Evolutionary conservation across 2,329 filamentous ascomycete genomes (phyloP), one percentile per base, ranked within the genome.

Genomic region (Microdochium nivale): DNA sequence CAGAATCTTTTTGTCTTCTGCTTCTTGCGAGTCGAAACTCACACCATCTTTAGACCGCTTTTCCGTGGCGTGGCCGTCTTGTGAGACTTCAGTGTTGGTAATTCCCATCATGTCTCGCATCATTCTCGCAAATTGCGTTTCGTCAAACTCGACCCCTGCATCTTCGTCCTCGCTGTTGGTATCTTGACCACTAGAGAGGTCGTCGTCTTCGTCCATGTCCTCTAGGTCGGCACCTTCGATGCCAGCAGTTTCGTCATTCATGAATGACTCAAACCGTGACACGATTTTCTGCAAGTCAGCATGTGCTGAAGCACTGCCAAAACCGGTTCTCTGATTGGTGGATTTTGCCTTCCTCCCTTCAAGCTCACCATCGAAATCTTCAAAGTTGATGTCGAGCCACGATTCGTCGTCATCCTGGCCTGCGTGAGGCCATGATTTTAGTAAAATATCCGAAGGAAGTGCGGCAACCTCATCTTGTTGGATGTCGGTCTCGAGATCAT

Each of bases 51-150:
- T 54, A 33, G 49, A 24, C 8, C 32, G 23, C 47, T 24, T 35
- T 47, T 23, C 52, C 47, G 30, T 23, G 10, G 1, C 47, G 44
- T 13, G 25, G 24, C 47, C 32, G 19, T 25, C 48, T 52, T 56
- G 47, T 25, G 76, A 74, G 13, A 44, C 21, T 16, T 11, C 40
- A 19, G 7, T 7, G 8, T 7, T 24, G 3, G 40, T 8, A 46
- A 83, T 74, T 0, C 88, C 88, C 85, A 94, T 91, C 84, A 95
- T 91, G 63, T 95, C 88, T 54, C 84, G 82, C 89, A 99, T 96
- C 78, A 96, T 90, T 50, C 75, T 80, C 9, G 86, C 78, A 59
- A 96, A 96, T 51, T 92, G 86, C 33, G 84, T 81, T 66, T 97
- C 91, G 56, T 95, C 83, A 58, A 95, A 92, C 52, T 83, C 86